These are phyloP conservation scores for Lantana camara DNA, from an alignment of 257 asterid species.

Conservation along the genomic window DNA sequence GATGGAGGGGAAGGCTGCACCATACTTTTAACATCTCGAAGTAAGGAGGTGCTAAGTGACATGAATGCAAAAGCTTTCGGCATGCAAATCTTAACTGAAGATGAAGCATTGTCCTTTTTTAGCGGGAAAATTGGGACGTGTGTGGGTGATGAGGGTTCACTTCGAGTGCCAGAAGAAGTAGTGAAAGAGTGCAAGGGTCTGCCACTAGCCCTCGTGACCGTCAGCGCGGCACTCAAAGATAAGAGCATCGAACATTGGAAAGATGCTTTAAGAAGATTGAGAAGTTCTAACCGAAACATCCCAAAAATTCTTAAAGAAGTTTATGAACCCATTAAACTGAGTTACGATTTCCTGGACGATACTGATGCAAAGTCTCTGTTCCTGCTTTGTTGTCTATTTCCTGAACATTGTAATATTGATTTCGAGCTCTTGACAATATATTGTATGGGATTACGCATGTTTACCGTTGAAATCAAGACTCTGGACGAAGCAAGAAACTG, in stretches of 20 bases:
- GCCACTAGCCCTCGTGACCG: conserved; percentile 32
- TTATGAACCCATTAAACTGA: conserved; percentile 5
- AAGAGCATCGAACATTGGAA: conserved; percentile 9
- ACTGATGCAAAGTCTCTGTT: not conserved
- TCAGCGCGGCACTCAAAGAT: conserved; percentile 17
- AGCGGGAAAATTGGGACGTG: not conserved
- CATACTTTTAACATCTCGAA: conserved; percentile 25
- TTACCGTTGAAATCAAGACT: not conserved
- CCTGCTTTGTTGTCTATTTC: conserved; percentile 2
- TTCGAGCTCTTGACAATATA: conserved; percentile 14
- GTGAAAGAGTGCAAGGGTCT: conserved; percentile 33
- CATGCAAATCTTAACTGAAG: conserved; percentile 13
- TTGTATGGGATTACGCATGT: conserved; percentile 2
- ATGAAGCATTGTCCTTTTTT: conserved; percentile 37
- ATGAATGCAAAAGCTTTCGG: conserved; percentile 19
- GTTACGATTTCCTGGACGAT: not conserved
- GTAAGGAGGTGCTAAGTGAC: not conserved
- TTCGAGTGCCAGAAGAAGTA: conserved; percentile 19
- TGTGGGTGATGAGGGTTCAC: not conserved
- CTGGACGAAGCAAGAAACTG: conserved; percentile 20
- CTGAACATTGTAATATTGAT: conserved; percentile 8
- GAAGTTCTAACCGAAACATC: not conserved
- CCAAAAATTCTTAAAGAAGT: not conserved
- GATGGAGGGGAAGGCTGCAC: not conserved
- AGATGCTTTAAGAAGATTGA: conserved; percentile 18